These are phyloP conservation scores for Histomonas meleagridis DNA, from an alignment of 208 protist genomes.

Conservation along the genomic window DNA sequence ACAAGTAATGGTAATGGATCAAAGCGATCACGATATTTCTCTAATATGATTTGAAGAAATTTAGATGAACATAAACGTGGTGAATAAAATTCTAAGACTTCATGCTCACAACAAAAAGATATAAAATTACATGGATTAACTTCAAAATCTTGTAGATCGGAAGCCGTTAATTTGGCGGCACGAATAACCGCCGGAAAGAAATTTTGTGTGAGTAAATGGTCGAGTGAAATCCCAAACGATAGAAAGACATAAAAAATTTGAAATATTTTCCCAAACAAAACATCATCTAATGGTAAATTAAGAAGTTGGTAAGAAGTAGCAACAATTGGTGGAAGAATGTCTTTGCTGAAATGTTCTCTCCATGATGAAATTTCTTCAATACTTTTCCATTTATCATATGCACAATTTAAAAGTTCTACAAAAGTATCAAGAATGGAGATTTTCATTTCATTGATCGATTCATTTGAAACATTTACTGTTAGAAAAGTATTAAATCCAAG, in stretches of 20 bases:
- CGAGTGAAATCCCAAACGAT: not conserved
- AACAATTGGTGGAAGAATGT: not conserved
- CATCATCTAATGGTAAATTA: not conserved
- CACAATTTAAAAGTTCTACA: not conserved
- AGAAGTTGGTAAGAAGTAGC: not conserved
- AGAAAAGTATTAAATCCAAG: not conserved
- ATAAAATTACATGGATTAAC: not conserved
- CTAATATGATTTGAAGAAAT: not conserved
- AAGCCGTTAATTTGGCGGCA: not conserved
- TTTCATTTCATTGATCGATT: not conserved
- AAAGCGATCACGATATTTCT: not conserved
- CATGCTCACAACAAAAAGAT: not conserved
- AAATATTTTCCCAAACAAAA: not conserved
- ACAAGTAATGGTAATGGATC: not conserved
- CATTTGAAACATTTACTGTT: not conserved
- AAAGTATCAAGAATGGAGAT: not conserved
- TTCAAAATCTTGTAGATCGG: not conserved
- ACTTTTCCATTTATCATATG: not conserved
- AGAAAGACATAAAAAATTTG: not conserved
- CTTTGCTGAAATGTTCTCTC: not conserved
- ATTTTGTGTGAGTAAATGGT: not conserved
- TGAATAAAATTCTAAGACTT: not conserved
- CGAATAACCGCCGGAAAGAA: not conserved
- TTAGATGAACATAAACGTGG: not conserved
- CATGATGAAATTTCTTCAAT: not conserved